phyloP scores from a whole-genome alignment of 495 filamentous ascomycete genomes.

The Hypoxylon fragiforme region DNA sequence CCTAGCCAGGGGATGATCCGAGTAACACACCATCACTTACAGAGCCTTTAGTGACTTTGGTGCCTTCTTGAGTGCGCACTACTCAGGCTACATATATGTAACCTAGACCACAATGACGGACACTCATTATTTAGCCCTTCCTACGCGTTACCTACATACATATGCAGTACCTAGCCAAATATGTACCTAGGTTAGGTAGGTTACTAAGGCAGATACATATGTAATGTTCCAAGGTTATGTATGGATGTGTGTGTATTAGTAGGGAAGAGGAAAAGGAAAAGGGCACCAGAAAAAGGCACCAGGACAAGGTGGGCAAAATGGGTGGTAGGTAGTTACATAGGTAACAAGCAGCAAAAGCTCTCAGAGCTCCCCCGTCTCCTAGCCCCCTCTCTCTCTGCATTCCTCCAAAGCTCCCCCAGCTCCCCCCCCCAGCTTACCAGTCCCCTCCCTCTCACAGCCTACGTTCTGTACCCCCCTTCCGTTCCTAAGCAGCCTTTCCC shows the following conservation, averaged over 20 bases:
- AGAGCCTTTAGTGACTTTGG: conserved; percentile 24
- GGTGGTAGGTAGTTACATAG: no score
- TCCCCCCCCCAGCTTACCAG: conserved; percentile 29
- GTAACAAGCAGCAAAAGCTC: conserved; percentile 33
- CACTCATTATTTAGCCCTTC: conserved; percentile 21
- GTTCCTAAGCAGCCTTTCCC: conserved; percentile 31
- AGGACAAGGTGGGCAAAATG: background rate
- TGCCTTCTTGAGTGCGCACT: conserved; percentile 17
- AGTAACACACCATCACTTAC: conserved; percentile 27
- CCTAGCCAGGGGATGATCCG: conserved; percentile 26
- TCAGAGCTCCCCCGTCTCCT: conserved; percentile 36
- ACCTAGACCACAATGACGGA: conserved; percentile 28
- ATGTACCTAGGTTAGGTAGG: no score
- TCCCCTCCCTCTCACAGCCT: conserved; percentile 30
- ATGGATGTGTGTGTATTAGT: no score
- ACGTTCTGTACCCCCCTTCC: conserved; percentile 31
- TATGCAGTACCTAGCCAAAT: no score
- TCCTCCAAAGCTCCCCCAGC: conserved; percentile 31
- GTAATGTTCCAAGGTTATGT: no score
- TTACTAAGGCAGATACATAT: no score
- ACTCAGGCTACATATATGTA: no score
- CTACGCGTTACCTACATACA: no score
- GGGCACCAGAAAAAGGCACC: background rate
- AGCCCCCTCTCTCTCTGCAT: conserved; percentile 26
- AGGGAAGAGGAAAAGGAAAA: conserved; percentile 1